Evolutionary conservation across 2,329 filamentous ascomycete species (phyloP).

Genomic region (Fusarium pseudograminearum): DNA sequence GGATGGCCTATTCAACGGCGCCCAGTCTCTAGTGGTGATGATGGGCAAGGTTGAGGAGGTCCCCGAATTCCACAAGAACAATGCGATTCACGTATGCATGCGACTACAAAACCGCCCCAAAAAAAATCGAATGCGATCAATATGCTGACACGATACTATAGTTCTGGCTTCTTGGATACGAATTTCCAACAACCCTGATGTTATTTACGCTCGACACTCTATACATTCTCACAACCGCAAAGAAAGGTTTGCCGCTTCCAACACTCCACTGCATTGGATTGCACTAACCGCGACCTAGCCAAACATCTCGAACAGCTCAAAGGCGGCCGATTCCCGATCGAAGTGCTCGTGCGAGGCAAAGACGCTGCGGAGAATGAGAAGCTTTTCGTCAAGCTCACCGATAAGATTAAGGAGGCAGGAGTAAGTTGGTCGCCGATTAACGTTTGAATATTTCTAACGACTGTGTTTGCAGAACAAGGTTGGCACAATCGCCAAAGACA

Average conservation of each 20-base stretch:
- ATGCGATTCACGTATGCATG: slow-evolving; percentile 89
- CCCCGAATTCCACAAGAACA: slow-evolving; percentile 92
- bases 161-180: slow-evolving; percentile 99
- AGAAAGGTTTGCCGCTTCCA: slow-evolving; percentile 80
- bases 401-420: slow-evolving; percentile 87
- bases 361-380: slow-evolving; percentile 92
- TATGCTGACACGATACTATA: slow-evolving; percentile 56
- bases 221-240: slow-evolving; percentile 94
- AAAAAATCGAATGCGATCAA: slow-evolving; percentile 3
- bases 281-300: slow-evolving; percentile 66
- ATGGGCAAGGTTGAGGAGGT: slow-evolving; percentile 96
- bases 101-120: slow-evolving; percentile 10
- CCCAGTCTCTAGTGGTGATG: slow-evolving; percentile 85
- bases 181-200: slow-evolving; percentile 96
- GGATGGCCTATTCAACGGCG: slow-evolving; percentile 87
- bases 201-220: slow-evolving; percentile 89
- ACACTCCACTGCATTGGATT: slow-evolving; percentile 6
- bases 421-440: slow-evolving; percentile 63
- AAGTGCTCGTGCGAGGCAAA: slow-evolving; percentile 92
- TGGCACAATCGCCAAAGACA: slow-evolving; percentile 86
- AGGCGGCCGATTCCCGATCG: slow-evolving; percentile 90
- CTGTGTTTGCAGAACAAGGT: slow-evolving; percentile 78
- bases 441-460: slow-evolving; percentile 25
- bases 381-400: slow-evolving; percentile 84
- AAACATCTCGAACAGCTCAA: slow-evolving; percentile 94